phyloP scores from a whole-genome alignment of 768 basidiomycete genomes.

The Tephrocybe sp. region DNA sequence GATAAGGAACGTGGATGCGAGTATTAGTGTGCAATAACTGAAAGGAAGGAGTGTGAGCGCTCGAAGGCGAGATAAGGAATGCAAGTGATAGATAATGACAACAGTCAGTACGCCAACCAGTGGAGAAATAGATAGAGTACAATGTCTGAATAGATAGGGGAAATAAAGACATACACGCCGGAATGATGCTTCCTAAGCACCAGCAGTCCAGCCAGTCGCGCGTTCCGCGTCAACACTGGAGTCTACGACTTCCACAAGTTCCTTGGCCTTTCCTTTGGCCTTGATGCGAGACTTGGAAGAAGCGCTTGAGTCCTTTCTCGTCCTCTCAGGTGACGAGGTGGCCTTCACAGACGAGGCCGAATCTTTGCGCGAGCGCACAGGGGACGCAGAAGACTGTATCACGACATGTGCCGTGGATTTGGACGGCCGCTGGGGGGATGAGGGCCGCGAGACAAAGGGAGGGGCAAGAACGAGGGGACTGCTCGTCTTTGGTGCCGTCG shows the following conservation, averaged over 20 bases:
- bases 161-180: neutral
- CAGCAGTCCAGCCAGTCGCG: neutral
- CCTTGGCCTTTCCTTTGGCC: conserved; percentile 10
- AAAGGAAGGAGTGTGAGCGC: neutral
- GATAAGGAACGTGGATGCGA: neutral
- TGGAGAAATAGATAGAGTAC: neutral
- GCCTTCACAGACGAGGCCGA: conserved; percentile 10
- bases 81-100: neutral
- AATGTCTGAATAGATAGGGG: neutral
- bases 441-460: conserved; percentile 8
- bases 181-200: neutral
- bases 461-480: conserved; percentile 25
- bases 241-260: conserved; percentile 31
- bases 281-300: conserved; percentile 10
- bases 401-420: conserved; percentile 7
- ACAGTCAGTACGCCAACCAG: neutral
- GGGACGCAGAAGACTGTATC: conserved; percentile 3
- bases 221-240: conserved; percentile 35
- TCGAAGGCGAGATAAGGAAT: neutral
- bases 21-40: neutral
- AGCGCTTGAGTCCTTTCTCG: conserved; percentile 8
- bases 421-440: conserved; percentile 11
- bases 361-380: conserved; percentile 1
- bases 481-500: conserved; percentile 15
- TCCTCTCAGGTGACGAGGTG: conserved; percentile 3